Evolutionary conservation across 2,329 filamentous ascomycete species (phyloP), one percentile per base, ranked within the genome.

Genomic region (Calonectria fujianensis): DNA sequence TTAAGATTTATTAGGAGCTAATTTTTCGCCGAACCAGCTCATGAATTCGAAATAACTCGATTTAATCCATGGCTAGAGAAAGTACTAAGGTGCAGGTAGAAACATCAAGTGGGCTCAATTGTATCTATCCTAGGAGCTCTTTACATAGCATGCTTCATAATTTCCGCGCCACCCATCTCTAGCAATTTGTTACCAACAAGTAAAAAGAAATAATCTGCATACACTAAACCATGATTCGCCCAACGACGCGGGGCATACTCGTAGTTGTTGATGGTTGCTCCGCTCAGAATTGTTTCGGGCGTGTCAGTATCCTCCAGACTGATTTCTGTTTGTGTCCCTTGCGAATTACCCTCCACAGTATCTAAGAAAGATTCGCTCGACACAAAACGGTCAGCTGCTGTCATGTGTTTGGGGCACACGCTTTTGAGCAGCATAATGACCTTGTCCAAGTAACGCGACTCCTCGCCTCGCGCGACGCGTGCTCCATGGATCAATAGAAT

Each of bases 151-250:
- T 64, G 24, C 57, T 37, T 54, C 1, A 54, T 52, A 24, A 24
- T 24, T 31, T 41, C 32, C 16, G 41, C 24, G 29, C 13, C 68
- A 4, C 32, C 31, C 69, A 77, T 76, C 27, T 77, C 74, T 11
- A 76, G 20, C 2, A 76, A 57, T 59, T 77, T 75, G 68, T 89
- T 89, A 9, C 88, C 87, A 45, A 87, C 83, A 39, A 88, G 81
- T 18, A 89, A 72, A 39, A 89, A 84, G 71, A 84, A 89, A 76
- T 89, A 89, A 73, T 89, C 88, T 0, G 88, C 88, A 77, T 89
- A 89, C 0, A 89, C 87, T 27, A 89, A 74, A 1, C 87, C 87
- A 78, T 89, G 87, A 69, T 89, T 82, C 8, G 84, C 84, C 80
- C 87, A 88, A 41, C 84, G 83, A 61, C 84, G 82, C 31, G 86